Base-by-base conservation (phyloP, 2,329 filamentous ascomycete species). In the Sphaerostilbella broomeana region DNA sequence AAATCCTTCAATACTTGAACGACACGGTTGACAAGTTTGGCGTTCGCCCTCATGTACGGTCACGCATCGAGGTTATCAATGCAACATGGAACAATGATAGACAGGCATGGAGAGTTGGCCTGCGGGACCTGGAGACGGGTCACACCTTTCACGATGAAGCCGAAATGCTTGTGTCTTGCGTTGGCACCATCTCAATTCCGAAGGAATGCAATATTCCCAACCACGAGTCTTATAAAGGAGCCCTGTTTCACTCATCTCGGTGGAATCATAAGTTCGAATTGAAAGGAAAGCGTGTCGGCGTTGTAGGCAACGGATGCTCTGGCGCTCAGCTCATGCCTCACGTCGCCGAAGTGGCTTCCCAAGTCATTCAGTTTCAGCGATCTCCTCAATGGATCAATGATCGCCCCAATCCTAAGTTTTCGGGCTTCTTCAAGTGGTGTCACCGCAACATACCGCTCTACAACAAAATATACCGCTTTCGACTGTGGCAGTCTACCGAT, bases 1-100 rank as follows among this genome's bases (percentile, higher is more conserved):
- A 83, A 50, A 75, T 84, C 18, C 59, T 63, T 32, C 58, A 63
- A 2, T 83, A 84, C 47, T 69, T 77, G 58, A 60, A 72, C 39
- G 43, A 52, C 0, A 61, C 80, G 1, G 75, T 77, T 0, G 55
- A 61, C 6, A 64, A 65, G 42, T 29, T 29, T 29, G 27, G n/a
- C 6, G 13, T 70, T 66, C 46, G 56, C 60, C 32, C 52, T 70
- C 4, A 27, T 47, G 25, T 45, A 51, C 8, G 61, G 61, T 29
- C 64, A 69, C 51, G 47, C 48, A 1, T 65, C 67, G 33, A 49
- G 53, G n/a, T 49, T 55, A 4, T 54, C 55, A 10, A 64, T 69
- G 3, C 47, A 53, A 43, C 44, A 54, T 38, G 59, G 60, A 47
- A 56, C 59, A 45, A 69, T 65, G 65, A 44, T 57, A 10, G 58